Conservation (phyloP, 495 filamentous ascomycete species). For the Penicillium canescens region DNA sequence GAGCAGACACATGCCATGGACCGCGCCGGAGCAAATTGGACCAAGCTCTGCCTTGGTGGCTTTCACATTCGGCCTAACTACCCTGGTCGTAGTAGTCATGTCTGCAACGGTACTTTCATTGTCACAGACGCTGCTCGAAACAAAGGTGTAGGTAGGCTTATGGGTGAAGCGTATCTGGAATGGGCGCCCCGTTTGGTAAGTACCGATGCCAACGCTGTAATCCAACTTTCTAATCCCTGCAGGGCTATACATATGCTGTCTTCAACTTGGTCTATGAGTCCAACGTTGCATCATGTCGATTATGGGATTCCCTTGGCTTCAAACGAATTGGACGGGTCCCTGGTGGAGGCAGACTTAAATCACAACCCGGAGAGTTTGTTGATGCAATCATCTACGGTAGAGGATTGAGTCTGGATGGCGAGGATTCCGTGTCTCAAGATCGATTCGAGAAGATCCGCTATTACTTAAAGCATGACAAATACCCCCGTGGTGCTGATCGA, state of each 20-base stretch:
- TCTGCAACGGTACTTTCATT: constrained; percentile 94
- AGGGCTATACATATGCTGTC: constrained; percentile 93
- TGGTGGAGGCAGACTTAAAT: constrained; percentile 80
- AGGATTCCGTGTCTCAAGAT: constrained; percentile 91
- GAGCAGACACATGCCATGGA: constrained; percentile 60
- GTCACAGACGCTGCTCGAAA: constrained; percentile 90
- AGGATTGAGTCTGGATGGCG: constrained; percentile 73
- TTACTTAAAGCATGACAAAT: constrained; percentile 93
- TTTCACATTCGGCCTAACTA: constrained; percentile 99
- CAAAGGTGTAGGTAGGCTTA: constrained; percentile 83
- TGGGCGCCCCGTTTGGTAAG: constrained; percentile 86
- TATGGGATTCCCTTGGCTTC: constrained; percentile 98
- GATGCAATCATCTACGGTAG: constrained; percentile 98
- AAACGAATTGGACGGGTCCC: constrained; percentile 93
- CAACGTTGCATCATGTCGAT: constrained; percentile 89
- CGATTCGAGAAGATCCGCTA: constrained; percentile 98
- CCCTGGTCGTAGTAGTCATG: constrained; percentile 90
- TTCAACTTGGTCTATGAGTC: constrained; percentile 99
- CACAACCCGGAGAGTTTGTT: constrained; percentile 74
- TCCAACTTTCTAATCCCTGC: neutral
- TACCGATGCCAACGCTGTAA: constrained; percentile 8
- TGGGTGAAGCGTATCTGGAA: constrained; percentile 93
- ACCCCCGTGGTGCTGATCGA: constrained; percentile 89
- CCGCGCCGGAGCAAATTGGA: constrained; percentile 69
- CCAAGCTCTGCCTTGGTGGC: constrained; percentile 81